A percentile compares a stretch with the other conserved stretches of the same genome.
These are phyloP conservation scores for Jaminaea rosea DNA, from an alignment of 1,284 basidiomycete species.

Conservation along the genomic window DNA sequence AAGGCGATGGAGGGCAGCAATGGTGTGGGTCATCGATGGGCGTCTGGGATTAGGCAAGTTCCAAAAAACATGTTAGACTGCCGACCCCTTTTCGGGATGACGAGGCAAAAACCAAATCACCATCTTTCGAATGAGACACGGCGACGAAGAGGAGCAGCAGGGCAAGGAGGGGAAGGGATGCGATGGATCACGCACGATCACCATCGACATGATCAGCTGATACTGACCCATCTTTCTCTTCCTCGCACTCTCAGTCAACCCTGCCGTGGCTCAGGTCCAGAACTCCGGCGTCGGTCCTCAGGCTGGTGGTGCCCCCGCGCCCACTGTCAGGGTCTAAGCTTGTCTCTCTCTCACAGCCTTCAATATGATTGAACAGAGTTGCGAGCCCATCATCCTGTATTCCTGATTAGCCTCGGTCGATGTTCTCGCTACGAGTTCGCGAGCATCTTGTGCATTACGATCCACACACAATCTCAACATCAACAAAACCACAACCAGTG, in stretches of 20 bases:
- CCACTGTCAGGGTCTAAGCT: slow-evolving; percentile 8
- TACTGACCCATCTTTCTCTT: neutral
- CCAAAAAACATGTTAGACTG: slow-evolving; percentile 2
- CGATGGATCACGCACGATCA: neutral
- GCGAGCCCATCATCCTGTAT: too few species aligned
- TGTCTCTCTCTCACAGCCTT: neutral
- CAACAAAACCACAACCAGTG: too few species aligned
- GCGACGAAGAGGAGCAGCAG: neutral
- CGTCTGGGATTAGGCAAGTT: neutral
- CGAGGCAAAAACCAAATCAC: neutral
- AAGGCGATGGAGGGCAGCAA: too few species aligned
- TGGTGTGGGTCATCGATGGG: too few species aligned
- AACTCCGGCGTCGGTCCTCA: slow-evolving; percentile 7
- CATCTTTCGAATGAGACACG: slow-evolving; percentile 3
- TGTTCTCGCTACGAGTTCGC: too few species aligned
- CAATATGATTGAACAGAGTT: too few species aligned
- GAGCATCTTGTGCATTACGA: too few species aligned
- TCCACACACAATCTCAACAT: too few species aligned
- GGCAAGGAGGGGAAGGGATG: neutral
- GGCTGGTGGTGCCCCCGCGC: slow-evolving; percentile 7
- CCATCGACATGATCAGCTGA: neutral
- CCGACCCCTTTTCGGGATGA: neutral
- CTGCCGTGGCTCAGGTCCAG: slow-evolving; percentile 35
- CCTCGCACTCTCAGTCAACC: slow-evolving; percentile 17
- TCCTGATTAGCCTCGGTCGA: too few species aligned